phyloP scores from a whole-genome alignment of 176 grass and related monocot species.

The Rhipidocladum racemiflorum region DNA sequence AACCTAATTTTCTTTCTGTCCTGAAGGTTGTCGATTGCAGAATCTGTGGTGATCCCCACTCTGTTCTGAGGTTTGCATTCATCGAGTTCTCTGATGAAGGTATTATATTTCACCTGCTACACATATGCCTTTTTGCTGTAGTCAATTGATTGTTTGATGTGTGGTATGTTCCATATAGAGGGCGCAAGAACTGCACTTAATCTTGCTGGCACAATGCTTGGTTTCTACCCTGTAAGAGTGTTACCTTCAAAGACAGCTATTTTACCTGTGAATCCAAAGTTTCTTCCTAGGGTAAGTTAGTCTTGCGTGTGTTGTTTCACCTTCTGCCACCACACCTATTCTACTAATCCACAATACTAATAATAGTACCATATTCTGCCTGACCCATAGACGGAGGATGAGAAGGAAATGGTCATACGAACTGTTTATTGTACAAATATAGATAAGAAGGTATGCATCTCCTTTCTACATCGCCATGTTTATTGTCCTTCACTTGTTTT shows the following conservation, averaged over 20 bases:
- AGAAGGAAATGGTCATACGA: conserved; percentile 93
- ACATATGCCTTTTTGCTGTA: background rate
- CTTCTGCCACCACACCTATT: background rate
- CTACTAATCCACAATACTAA: conserved; percentile 23
- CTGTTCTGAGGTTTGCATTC: conserved; percentile 92
- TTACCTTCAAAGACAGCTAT: conserved; percentile 98
- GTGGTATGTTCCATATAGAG: conserved; percentile 38
- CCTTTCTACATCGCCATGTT: background rate
- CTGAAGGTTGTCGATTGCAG: conserved; percentile 87
- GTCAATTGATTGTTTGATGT: conserved; percentile 14
- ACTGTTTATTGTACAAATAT: conserved; percentile 99
- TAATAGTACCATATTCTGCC: conserved; percentile 23
- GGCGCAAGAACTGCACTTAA: conserved; percentile 70
- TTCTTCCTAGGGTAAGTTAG: conserved; percentile 70
- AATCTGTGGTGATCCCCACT: conserved; percentile 88
- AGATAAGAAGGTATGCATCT: conserved; percentile 74
- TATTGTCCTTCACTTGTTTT: conserved; percentile 2
- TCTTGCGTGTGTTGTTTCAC: conserved; percentile 5
- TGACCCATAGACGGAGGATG: conserved; percentile 62
- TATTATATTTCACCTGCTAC: conserved; percentile 34
- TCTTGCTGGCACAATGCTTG: conserved; percentile 84
- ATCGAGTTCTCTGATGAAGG: conserved; percentile 90
- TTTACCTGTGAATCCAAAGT: conserved; percentile 97
- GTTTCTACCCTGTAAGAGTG: conserved; percentile 89
- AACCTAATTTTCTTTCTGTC: conserved; percentile 2